Conservation (phyloP, 73 alveolate genomes). For the Paramecium sexaurelia region DNA sequence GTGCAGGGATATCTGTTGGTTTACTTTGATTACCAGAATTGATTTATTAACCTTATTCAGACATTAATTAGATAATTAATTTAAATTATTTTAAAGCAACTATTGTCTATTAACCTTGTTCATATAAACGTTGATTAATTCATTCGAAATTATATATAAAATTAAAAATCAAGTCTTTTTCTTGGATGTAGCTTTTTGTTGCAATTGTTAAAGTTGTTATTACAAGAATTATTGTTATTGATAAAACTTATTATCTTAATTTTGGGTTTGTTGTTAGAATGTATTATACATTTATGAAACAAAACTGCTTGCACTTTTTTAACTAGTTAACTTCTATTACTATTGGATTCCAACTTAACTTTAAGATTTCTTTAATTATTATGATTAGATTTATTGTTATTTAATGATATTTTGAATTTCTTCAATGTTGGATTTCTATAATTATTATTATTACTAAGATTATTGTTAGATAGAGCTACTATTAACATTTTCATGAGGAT, state of each 20-base stretch:
- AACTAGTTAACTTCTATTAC: background rate
- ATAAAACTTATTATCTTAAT: background rate
- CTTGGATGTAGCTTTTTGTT: conserved; percentile 5
- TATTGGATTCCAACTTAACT: background rate
- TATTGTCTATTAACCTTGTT: too few relatives aligned
- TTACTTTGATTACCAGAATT: background rate
- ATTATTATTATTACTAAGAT: background rate
- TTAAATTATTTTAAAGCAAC: background rate
- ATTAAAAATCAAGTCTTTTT: conserved; percentile 1
- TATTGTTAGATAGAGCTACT: background rate
- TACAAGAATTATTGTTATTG: conserved; percentile 22
- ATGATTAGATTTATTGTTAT: background rate
- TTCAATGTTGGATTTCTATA: background rate
- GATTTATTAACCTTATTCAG: background rate
- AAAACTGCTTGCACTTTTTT: conserved; percentile 24
- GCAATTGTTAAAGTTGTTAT: conserved; percentile 26
- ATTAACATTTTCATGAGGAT: background rate
- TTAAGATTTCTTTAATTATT: background rate
- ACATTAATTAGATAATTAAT: background rate
- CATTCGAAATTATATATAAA: background rate
- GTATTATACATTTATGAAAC: background rate
- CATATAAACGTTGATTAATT: too few relatives aligned
- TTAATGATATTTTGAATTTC: background rate
- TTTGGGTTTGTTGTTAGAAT: background rate
- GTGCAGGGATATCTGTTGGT: background rate